Base-by-base conservation (phyloP, 2,329 filamentous ascomycete genomes). In the Chaetothyriales sp. region DNA sequence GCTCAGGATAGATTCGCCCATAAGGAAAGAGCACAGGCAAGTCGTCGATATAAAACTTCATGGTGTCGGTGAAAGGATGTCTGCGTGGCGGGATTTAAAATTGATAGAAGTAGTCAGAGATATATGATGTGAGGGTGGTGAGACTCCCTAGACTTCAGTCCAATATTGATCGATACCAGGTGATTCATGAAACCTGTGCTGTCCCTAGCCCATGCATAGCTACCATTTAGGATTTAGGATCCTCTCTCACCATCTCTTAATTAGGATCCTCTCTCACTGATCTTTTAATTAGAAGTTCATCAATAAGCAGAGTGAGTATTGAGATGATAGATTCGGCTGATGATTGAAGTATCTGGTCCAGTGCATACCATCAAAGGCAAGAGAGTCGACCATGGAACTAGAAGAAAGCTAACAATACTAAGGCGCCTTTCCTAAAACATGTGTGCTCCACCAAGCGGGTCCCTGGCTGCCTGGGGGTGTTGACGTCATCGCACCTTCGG, bases 21-120 rank as follows among this genome's bases (percentile, higher is more conserved):
- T 86, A 86, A n/a, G 82, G 82, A 65, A 85, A 86, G 52, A 86
- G 77, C 57, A 86, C 76, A 40, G 80, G 80, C 44, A 86, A 74
- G 64, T 83, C 80, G 68, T 86, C 84, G 63, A 88, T 87, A 64
- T 82, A 80, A 73, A 88, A 88, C 74, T 81, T 86, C 84, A 88
- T 88, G 57, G 66, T 81, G 68, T 18, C 46, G 8, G 43, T 10
- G 8, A 22, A 9, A 18, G 43, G 43, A 18, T 10, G 13, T 8
- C 7, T 19, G 40, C 7, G 15, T n/a, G 15, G 15, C 18, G 40
- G 3, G 7, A n/a, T 19, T 44, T 22, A 45, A 19, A 22, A 18
- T 45, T 15, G 15, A 19, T 22, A 5, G 20, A 22, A 3, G 18
- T 18, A 46, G 33, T 40, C 33, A 40, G 13, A 40, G 33, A 25